phyloP scores from a whole-genome alignment of 352 stramenopile species.

The Phytophthora boehmeriae region DNA sequence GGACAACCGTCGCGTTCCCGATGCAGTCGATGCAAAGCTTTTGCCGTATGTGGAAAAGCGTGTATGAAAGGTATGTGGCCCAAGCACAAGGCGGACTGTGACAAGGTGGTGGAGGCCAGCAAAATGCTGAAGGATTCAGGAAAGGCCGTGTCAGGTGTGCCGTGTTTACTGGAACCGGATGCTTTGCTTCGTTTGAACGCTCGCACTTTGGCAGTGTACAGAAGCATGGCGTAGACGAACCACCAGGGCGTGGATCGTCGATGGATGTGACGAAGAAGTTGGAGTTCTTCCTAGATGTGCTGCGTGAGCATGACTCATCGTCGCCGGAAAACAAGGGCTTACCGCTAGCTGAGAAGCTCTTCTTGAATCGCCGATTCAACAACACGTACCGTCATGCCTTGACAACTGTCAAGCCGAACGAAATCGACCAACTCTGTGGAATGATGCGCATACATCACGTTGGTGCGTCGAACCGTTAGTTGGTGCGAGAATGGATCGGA shows the following conservation, averaged over 20 bases:
- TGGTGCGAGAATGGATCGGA: background rate
- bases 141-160: constrained; percentile 1
- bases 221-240: constrained; percentile 20
- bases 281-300: constrained; percentile 27
- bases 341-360: constrained; percentile 35
- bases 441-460: constrained; percentile 31
- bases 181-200: constrained; percentile 12
- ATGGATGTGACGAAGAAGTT: constrained; percentile 31
- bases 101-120: constrained; percentile 21
- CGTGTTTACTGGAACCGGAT: constrained; percentile 5
- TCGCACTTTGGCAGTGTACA: constrained; percentile 21
- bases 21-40: constrained; percentile 38
- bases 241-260: constrained; percentile 19
- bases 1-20: constrained; percentile 20
- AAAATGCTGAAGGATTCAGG: constrained; percentile 13
- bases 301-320: constrained; percentile 32
- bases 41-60: constrained; percentile 27
- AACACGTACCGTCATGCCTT: constrained; percentile 34
- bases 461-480: constrained; percentile 9
- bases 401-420: constrained; percentile 18
- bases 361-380: constrained; percentile 47
- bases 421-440: constrained; percentile 26
- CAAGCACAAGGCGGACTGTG: constrained; percentile 35
- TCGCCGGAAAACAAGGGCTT: constrained; percentile 21
- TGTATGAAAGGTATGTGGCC: constrained; percentile 32